Percentiles rank a stretch among this genome's conserved stretches.
phyloP scores from a whole-genome alignment of 352 stramenopile species.

The Pythium plurisporium region DNA sequence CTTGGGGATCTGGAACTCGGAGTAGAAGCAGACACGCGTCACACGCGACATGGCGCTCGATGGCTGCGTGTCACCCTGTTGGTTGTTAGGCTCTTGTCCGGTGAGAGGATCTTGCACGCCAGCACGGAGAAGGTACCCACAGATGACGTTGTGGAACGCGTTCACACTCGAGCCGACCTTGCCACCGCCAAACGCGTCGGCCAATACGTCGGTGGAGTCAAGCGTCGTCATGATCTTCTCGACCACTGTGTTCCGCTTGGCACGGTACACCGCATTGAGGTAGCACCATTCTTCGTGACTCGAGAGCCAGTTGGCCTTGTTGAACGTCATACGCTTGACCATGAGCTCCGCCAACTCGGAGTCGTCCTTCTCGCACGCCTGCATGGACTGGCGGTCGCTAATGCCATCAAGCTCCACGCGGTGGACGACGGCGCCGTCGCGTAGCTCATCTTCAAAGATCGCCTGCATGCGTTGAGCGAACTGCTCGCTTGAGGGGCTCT shows the following conservation, averaged over 20 bases:
- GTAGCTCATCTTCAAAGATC: slow-evolving; percentile 8
- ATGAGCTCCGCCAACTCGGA: slow-evolving; percentile 2
- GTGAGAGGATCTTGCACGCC: not conserved
- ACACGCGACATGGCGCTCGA: no score
- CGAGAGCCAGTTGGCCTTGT: slow-evolving; percentile 6
- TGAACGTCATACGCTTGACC: slow-evolving; percentile 17
- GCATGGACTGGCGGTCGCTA: not conserved
- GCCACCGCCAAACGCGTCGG: not conserved
- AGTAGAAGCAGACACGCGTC: no score
- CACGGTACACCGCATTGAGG: slow-evolving; percentile 6
- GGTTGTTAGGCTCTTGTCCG: not conserved
- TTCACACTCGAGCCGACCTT: not conserved
- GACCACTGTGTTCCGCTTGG: not conserved
- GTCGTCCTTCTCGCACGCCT: not conserved
- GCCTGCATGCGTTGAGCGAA: slow-evolving; percentile 2
- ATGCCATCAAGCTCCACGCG: not conserved
- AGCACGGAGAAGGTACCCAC: not conserved
- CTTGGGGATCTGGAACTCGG: no score
- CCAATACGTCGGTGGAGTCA: not conserved
- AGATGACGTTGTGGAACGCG: slow-evolving; percentile 10
- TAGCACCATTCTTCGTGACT: slow-evolving; percentile 21
- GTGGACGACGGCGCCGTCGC: slow-evolving; percentile 4
- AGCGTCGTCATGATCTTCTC: slow-evolving; percentile 21
- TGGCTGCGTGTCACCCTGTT: not conserved
- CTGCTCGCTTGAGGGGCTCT: not conserved